phyloP scores from a whole-genome alignment of 257 asterid genomes.

The Henckelia pumila region DNA sequence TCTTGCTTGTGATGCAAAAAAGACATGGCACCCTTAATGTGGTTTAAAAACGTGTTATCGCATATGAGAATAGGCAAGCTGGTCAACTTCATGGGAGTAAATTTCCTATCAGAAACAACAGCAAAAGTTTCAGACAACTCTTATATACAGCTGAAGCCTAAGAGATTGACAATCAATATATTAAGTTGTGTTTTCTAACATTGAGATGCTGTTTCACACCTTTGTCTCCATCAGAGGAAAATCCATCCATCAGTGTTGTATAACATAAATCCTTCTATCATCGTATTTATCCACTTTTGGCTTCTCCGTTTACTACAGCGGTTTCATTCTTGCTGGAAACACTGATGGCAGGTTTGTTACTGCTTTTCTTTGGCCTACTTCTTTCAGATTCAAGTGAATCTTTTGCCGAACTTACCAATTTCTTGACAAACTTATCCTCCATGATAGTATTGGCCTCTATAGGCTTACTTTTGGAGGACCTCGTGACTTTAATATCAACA shows the following conservation, averaged over 20 bases:
- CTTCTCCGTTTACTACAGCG: slow-evolving; percentile 66
- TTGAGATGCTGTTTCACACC: slow-evolving; percentile 26
- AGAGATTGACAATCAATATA: neutral
- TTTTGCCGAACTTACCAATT: slow-evolving; percentile 38
- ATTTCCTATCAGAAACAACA: neutral
- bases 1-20: neutral
- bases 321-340: slow-evolving; percentile 44
- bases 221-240: slow-evolving; percentile 16
- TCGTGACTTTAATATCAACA: slow-evolving; percentile 16
- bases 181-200: neutral
- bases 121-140: neutral
- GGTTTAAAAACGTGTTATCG: neutral
- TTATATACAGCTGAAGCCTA: neutral
- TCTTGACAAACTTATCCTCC: slow-evolving; percentile 48
- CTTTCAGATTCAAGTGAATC: slow-evolving; percentile 40
- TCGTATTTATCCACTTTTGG: slow-evolving; percentile 47
- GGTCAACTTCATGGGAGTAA: neutral
- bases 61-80: neutral
- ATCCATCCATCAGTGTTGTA: slow-evolving; percentile 16
- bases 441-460: slow-evolving; percentile 21
- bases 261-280: slow-evolving; percentile 12
- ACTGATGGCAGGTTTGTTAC: slow-evolving; percentile 35
- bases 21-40: neutral
- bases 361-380: slow-evolving; percentile 37
- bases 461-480: slow-evolving; percentile 26